A percentile compares a stretch with the other conserved stretches of the same genome.
phyloP scores from a whole-genome alignment of 305 asterid species.

The Euphrasia arctica region DNA sequence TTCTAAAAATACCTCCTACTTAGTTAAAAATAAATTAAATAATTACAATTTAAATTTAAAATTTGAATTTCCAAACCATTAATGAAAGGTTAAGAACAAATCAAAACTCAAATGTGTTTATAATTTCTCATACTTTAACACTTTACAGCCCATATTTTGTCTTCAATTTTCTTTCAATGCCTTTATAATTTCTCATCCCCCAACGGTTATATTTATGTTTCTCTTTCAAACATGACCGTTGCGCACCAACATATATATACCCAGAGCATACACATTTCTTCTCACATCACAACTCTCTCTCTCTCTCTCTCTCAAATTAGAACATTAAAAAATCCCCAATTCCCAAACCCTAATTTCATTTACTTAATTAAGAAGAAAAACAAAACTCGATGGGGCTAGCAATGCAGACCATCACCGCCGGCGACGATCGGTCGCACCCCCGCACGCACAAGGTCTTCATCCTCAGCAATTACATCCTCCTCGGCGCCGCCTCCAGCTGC shows the following conservation, averaged over 20 bases:
- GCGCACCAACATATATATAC: neutral
- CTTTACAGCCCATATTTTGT: too few relatives aligned
- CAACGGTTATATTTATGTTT: slow-evolving; percentile 35
- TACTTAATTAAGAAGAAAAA: neutral
- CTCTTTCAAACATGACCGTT: slow-evolving; percentile 38
- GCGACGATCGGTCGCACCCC: slow-evolving; percentile 42
- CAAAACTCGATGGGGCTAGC: slow-evolving; percentile 42
- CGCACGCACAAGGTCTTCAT: slow-evolving; percentile 71
- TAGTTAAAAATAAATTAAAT: too few relatives aligned
- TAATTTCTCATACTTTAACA: too few relatives aligned
- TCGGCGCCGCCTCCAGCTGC: slow-evolving; percentile 89
- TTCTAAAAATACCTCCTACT: too few relatives aligned
- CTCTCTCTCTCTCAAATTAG: slow-evolving; percentile 23
- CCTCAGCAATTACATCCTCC: slow-evolving; percentile 62
- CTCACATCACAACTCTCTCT: slow-evolving; percentile 20
- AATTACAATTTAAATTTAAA: too few relatives aligned
- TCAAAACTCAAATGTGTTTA: too few relatives aligned
- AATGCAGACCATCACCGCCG: slow-evolving; percentile 32
- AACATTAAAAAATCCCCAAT: neutral
- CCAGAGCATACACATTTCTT: neutral
- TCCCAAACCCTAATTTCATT: neutral
- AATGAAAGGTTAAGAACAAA: too few relatives aligned
- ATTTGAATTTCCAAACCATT: too few relatives aligned
- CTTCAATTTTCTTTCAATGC: neutral
- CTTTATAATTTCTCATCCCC: slow-evolving; percentile 5